Evolutionary conservation across 2,329 filamentous ascomycete genomes (phyloP), one percentile per base, ranked within the genome.

Genomic region (Fusarium azukiicola): DNA sequence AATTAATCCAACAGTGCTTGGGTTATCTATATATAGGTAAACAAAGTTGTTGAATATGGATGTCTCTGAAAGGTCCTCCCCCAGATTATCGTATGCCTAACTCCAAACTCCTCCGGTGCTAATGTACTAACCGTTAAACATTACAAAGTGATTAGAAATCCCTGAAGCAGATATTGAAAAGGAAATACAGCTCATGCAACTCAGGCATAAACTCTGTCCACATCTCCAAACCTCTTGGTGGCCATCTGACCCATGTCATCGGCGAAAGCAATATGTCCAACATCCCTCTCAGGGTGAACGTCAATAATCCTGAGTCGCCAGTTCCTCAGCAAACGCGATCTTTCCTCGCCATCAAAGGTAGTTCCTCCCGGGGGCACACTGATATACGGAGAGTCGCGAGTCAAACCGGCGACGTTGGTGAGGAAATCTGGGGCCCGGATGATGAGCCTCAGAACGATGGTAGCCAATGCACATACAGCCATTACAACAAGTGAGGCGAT

Each of bases 371-470:
- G 21, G 38, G 54, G 21, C 32, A 40, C 13, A 40, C 38, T 38
- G 32, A 58, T 40, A 58, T 58, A 58, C 54, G 54, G 54, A 10
- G 54, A 40, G 36, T 58, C 54, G 54, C 54, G 54, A 58, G 54
- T 58, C 54, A 58, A 58, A 5, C 32, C 54, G 36, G 36, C 54
- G 17, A 66, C 61, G 13, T 49, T 32, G 13, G 61, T 66, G 42
- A 66, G 61, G 36, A 49, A 67, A 32, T 67, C 42, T 32, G 63
- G 44, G 27, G 63, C 63, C 7, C 32, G 63, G 46, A 67, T 49
- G 21, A 49, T 21, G 7, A 67, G n/a, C n/a, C 63, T 67, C 3
- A 67, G 13, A 32, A 47, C 23, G 44, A 67, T 21, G 23, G 27
- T 49, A 17, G 63, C 32, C 6, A 44, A 10, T 32, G 44, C 32